Percentiles rank a stretch among this genome's conserved stretches.
These are phyloP conservation scores for Anthostomella pinea DNA, from an alignment of 2,329 filamentous ascomycete genomes.

Conservation along the genomic window DNA sequence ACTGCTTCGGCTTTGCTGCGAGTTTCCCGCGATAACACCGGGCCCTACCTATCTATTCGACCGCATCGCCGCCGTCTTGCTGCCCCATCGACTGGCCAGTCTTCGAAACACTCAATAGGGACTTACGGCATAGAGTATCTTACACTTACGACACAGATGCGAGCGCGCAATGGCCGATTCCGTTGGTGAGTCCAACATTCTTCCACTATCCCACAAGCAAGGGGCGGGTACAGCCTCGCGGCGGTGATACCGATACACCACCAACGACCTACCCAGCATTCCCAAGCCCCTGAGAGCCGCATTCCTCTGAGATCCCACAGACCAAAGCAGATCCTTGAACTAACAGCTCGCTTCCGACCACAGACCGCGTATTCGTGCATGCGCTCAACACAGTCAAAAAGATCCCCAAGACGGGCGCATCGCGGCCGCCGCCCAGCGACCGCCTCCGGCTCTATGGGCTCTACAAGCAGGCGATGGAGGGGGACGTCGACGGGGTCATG, in stretches of 20 bases:
- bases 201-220: not conserved
- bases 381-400: slow-evolving; percentile 98
- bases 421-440: slow-evolving; percentile 80
- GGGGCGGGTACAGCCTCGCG: too few relatives aligned
- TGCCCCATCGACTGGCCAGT: too few relatives aligned
- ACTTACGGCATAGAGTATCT: too few relatives aligned
- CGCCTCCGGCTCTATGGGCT: slow-evolving; percentile 92
- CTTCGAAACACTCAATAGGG: too few relatives aligned
- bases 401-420: slow-evolving; percentile 88
- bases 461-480: slow-evolving; percentile 99
- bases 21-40: too few relatives aligned
- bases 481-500: slow-evolving; percentile 93
- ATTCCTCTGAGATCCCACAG: not conserved
- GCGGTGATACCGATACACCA: too few relatives aligned
- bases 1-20: too few relatives aligned
- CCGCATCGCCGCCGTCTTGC: too few relatives aligned
- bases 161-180: slow-evolving; percentile 48
- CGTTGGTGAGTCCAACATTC: slow-evolving; percentile 41
- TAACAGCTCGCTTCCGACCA: slow-evolving; percentile 5
- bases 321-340: not conserved
- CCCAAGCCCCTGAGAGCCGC: not conserved
- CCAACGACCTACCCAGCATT: not conserved
- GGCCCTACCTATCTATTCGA: too few relatives aligned
- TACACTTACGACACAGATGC: slow-evolving; percentile 11
- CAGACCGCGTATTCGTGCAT: slow-evolving; percentile 98